Conservation (phyloP, 495 filamentous ascomycete species). For the Aspergillus carlsbadensis region DNA sequence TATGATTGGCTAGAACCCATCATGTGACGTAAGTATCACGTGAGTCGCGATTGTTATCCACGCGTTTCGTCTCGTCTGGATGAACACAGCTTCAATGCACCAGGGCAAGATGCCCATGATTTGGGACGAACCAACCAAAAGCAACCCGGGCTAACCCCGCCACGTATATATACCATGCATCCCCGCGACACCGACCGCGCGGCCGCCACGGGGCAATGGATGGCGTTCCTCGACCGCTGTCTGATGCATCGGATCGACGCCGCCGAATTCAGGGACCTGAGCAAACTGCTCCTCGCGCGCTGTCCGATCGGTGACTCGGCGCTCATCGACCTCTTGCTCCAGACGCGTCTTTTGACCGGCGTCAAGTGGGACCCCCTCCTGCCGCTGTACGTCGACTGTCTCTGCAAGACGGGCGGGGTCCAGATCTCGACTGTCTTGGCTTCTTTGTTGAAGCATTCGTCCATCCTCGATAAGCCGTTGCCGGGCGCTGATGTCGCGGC, state of each 20-base stretch:
- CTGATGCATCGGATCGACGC: slow-evolving; percentile 44
- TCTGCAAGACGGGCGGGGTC: slow-evolving; percentile 53
- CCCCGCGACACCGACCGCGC: slow-evolving; percentile 10
- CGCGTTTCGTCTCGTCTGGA: not conserved
- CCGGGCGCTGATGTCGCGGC: slow-evolving; percentile 12
- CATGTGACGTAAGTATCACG: not conserved
- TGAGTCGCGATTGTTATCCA: not conserved
- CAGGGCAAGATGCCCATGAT: slow-evolving; percentile 16
- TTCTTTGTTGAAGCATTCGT: slow-evolving; percentile 60
- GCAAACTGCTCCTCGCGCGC: slow-evolving; percentile 32
- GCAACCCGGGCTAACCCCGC: not conserved
- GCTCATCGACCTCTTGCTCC: slow-evolving; percentile 61
- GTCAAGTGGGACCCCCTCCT: slow-evolving; percentile 63
- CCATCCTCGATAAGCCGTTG: slow-evolving; percentile 30
- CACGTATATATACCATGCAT: slow-evolving; percentile 14
- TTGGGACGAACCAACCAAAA: slow-evolving; percentile 10
- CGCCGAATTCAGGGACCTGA: slow-evolving; percentile 40
- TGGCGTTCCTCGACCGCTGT: slow-evolving; percentile 42
- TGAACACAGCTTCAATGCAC: not conserved
- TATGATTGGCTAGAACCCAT: not conserved
- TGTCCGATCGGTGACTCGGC: slow-evolving; percentile 33
- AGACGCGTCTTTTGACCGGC: slow-evolving; percentile 46
- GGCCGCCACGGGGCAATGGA: slow-evolving; percentile 41
- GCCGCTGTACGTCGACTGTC: slow-evolving; percentile 60
- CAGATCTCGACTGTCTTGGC: slow-evolving; percentile 56